A percentile compares a stretch with the other conserved stretches of the same genome.
Conservation (phyloP, 2,329 filamentous ascomycete genomes). For the Myriosclerotinia scirpicola region DNA sequence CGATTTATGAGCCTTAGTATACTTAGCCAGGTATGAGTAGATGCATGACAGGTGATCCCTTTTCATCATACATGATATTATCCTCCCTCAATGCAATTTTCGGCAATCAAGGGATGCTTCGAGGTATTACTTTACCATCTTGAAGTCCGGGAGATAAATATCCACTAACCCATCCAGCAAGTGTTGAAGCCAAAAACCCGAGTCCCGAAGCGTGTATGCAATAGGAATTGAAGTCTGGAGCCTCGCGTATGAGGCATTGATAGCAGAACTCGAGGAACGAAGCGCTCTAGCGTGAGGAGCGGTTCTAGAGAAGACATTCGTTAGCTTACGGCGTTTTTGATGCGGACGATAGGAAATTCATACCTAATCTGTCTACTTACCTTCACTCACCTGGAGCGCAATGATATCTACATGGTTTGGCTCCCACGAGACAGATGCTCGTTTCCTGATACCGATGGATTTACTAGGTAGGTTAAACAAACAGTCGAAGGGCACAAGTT, state of each 20-base stretch:
- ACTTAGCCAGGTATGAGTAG: conserved; percentile 75
- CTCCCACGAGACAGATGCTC: conserved; percentile 75
- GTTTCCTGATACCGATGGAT: conserved; percentile 80
- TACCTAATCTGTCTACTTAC: conserved; percentile 41
- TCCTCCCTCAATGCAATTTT: conserved; percentile 71
- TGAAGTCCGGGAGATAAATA: conserved; percentile 88
- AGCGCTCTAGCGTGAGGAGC: conserved; percentile 81
- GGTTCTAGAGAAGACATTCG: conserved; percentile 52
- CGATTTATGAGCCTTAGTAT: no score
- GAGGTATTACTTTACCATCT: conserved; percentile 70
- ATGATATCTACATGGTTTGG: conserved; percentile 76
- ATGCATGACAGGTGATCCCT: no score
- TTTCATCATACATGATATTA: conserved; percentile 44
- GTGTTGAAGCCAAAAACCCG: conserved; percentile 72
- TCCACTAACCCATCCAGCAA: conserved; percentile 78
- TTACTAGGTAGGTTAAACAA: no score
- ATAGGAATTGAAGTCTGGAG: conserved; percentile 70
- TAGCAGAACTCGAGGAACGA: conserved; percentile 78
- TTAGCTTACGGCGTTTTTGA: background rate
- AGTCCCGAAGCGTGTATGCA: conserved; percentile 78
- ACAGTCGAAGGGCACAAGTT: conserved; percentile 76
- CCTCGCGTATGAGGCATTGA: conserved; percentile 73
- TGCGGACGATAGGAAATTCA: background rate
- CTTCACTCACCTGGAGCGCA: conserved; percentile 55
- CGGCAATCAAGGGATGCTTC: conserved; percentile 72